Conservation (phyloP, 208 protist genomes). For the Acanthamoeba royreba region DNA sequence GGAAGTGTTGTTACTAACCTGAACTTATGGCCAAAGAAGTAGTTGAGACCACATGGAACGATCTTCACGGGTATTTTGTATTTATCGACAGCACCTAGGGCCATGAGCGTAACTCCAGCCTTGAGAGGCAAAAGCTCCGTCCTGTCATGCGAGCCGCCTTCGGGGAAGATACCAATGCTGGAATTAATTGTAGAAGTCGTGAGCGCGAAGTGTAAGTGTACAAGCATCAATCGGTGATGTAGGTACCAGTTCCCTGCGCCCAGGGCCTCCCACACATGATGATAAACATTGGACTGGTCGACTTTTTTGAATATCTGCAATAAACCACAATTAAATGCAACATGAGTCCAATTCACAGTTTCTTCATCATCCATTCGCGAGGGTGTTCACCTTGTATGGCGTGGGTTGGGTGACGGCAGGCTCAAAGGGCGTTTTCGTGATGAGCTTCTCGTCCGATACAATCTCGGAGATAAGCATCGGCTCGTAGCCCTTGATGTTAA, state of each 20-base stretch:
- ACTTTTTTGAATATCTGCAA: conserved; percentile 83
- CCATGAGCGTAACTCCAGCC: conserved; percentile 91
- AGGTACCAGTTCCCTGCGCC: conserved; percentile 54
- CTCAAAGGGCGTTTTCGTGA: conserved; percentile 70
- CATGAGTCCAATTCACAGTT: too few species aligned
- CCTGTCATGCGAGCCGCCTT: conserved; percentile 93
- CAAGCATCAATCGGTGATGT: background rate
- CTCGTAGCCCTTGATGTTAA: conserved; percentile 77
- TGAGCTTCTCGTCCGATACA: conserved; percentile 64
- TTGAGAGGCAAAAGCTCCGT: conserved; percentile 93
- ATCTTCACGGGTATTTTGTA: conserved; percentile 84
- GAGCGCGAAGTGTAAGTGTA: background rate
- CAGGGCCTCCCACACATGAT: conserved; percentile 87
- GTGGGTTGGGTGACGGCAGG: background rate
- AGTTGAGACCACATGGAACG: conserved; percentile 89
- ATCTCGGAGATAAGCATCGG: conserved; percentile 84
- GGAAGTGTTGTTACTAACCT: conserved; percentile 83
- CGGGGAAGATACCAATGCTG: conserved; percentile 94
- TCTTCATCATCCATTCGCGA: too few species aligned
- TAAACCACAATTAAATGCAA: too few species aligned
- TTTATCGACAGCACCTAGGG: conserved; percentile 83
- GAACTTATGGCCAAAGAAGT: conserved; percentile 91
- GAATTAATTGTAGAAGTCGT: conserved; percentile 38
- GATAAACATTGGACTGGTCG: conserved; percentile 90
- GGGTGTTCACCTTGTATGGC: background rate